Percentiles rank a stretch among this genome's conserved stretches.
These are phyloP conservation scores for Neurospora sp. DNA, from an alignment of 495 filamentous ascomycete species.

Conservation along the genomic window DNA sequence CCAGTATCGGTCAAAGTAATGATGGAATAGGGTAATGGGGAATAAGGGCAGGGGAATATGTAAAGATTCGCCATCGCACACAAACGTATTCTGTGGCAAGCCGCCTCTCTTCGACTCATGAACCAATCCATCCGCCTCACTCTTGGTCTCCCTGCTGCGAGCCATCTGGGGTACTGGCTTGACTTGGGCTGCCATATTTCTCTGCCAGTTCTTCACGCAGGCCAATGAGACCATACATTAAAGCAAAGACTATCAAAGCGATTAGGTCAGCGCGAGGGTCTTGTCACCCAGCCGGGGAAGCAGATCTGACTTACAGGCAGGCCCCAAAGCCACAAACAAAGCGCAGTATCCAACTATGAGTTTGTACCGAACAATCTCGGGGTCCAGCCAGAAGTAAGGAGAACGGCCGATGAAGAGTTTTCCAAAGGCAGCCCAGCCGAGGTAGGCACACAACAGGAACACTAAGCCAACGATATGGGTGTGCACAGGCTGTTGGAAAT, in stretches of 20 bases:
- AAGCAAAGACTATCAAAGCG: conserved; percentile 25
- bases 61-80: neutral
- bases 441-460: conserved; percentile 29
- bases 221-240: conserved; percentile 33
- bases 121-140: neutral
- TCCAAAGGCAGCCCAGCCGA: conserved; percentile 39
- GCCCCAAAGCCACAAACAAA: conserved; percentile 24
- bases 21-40: neutral
- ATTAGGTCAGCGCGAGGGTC: neutral
- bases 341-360: conserved; percentile 24
- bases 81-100: neutral
- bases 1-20: neutral
- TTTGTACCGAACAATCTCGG: conserved; percentile 21
- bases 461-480: conserved; percentile 28
- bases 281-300: neutral
- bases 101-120: neutral
- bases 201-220: conserved; percentile 32
- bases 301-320: conserved; percentile 23
- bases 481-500: conserved; percentile 23
- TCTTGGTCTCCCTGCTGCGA: neutral
- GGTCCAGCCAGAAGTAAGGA: conserved; percentile 41
- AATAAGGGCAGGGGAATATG: neutral
- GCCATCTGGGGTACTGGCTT: neutral
- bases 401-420: conserved; percentile 35
- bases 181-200: conserved; percentile 4